Conservation (phyloP, 306 rosid species). For the Pueraria montana region DNA sequence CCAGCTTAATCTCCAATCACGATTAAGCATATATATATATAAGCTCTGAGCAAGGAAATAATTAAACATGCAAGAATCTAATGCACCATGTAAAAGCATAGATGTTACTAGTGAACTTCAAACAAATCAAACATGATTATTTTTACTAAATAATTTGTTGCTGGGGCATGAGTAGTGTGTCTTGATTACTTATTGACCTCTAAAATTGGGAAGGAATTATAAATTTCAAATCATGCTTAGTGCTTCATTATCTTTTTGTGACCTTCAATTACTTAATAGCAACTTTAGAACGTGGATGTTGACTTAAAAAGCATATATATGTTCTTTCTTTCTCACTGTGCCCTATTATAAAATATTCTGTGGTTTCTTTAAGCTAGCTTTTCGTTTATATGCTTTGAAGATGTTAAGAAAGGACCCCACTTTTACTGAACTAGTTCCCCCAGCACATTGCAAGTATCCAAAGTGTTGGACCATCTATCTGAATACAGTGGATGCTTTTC, state of each 20-base stretch:
- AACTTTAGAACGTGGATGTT: conserved; percentile 15
- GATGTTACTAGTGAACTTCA: conserved; percentile 52
- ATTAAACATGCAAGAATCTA: conserved; percentile 62
- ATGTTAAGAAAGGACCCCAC: conserved; percentile 58
- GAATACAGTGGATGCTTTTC: conserved; percentile 45
- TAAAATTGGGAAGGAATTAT: conserved; percentile 37
- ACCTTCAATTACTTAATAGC: conserved; percentile 50
- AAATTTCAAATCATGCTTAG: conserved; percentile 37
- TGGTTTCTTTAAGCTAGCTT: conserved; percentile 50
- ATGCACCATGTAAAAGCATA: conserved; percentile 56
- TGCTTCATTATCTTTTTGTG: conserved; percentile 33
- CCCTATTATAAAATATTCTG: conserved; percentile 59
- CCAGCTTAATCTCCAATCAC: conserved; percentile 27
- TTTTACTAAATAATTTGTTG: conserved; percentile 33
- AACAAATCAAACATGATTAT: conserved; percentile 50
- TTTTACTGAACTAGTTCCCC: conserved; percentile 65
- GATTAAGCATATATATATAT: conserved; percentile 67
- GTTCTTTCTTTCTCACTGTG: conserved; percentile 48
- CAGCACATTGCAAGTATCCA: conserved; percentile 55
- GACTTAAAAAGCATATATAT: conserved; percentile 55
- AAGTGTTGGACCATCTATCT: conserved; percentile 56
- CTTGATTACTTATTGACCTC: conserved; percentile 38
- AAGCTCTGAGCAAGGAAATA: conserved; percentile 52
- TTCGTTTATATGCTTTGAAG: conserved; percentile 54
- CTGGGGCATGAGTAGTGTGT: neutral